Base-by-base conservation (phyloP, 148 eudicot genomes). In the Gaultheria prostrata region DNA sequence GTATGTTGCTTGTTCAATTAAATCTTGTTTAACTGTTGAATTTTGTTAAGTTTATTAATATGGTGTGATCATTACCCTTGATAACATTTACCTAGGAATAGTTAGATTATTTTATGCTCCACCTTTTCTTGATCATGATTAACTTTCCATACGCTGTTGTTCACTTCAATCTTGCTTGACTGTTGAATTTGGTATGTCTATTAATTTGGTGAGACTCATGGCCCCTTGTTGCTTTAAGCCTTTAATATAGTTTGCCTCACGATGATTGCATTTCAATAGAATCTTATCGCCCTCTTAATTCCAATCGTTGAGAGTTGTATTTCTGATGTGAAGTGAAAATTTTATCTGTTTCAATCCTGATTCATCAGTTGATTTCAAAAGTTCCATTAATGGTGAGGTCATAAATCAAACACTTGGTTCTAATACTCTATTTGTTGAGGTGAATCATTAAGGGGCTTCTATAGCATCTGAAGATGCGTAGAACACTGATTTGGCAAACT, bases 141-240 rank as follows among this genome's bases (percentile, higher is more conserved):
- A 17, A 72, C 76, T 35, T 35, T 21, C 24, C 17, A 9, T 79
- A 33, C 18, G 4, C 9, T n/a, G 24, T 21, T 39, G 49, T 21
- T 45, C 53, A 9, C 53, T 45, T 45, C 53, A 43, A 43, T 74
- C 78, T 10, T 74, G 51, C 45, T 74, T 46, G 7, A 13, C 49
- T 63, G 14, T 45, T 80, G 71, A 80, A 61, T 43, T 61, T 80
- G 35, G 10, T 76, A 24, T 43, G 39, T 61, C 18, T 80, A 54
- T 80, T 80, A 79, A 14, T 43, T 6, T 61, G 35, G 11, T 56
- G 69, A 54, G 69, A 79, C 82, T 54, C 15, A 13, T 39, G 50
- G 48, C 70, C 49, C 5, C n/a, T n/a, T 59, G 17, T 43, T 35
- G 33, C 30, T 61, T 32, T n/a, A n/a, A n/a, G n/a, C n/a, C n/a